Base-by-base conservation (phyloP, 805 yeast genomes). In the Starmerella etchellsii region DNA sequence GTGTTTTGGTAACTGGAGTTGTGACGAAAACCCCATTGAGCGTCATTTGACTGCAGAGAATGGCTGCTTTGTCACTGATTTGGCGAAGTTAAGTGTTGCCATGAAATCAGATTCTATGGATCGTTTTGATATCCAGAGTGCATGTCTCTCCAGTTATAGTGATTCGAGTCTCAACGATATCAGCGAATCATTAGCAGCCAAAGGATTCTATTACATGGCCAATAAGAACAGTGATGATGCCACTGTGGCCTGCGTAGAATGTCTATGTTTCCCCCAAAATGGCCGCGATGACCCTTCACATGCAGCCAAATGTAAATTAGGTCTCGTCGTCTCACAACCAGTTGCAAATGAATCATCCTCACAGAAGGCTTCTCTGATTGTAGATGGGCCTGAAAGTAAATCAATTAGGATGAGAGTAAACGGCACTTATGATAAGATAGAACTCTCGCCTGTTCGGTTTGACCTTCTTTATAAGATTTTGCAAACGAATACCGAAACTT, bases 221-320 rank as follows among this genome's bases (percentile, higher is more conserved):
- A 15, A 20, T 8, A 10, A 27, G 11, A 20, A 19, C 2, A 13
- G 13, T 13, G 27, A 31, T 15, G 8, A 4, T 5, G 13, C 15
- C 19, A 36, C 43, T 1, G 36, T 42, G 14, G 40, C 37, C 10
- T 42, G 46, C 31, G 19, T 42, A 14, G 25, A 8, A 5, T 42
- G 46, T 16, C 8, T 24, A 8, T 39, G 46, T 26, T 35, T 34
- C n/a, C 42, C 42, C 4, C 42, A 38, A 29, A 11, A 23, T 1
- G 39, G 19, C 7, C 9, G 10, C 9, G 18, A 25, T 3, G 26
- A 5, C 8, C 38, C 42, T 3, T n/a, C 14, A 15, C 42, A 39
- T 22, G 2, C 35, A 15, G 3, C 20, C 7, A 31, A 26, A 10
- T 39, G 42, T 16, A 11, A 31, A 3, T 7, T 38, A 10, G 16